Evolutionary conservation across 345 rosid species (phyloP), one percentile per base, ranked within the genome.

Genomic region (Camelina laxa): DNA sequence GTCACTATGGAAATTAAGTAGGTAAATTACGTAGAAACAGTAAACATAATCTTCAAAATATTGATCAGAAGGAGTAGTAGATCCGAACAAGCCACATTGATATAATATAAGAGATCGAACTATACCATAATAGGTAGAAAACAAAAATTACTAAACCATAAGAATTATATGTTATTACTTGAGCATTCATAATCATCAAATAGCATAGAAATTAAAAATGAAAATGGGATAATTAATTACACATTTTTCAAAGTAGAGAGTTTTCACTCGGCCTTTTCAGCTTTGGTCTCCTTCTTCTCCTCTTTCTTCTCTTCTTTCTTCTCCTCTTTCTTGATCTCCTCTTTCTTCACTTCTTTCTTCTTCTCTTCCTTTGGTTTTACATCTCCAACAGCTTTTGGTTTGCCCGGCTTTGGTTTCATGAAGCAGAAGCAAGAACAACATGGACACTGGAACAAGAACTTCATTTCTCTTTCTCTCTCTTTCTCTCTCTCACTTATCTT

Each of bases 391-490:
- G 71, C 60, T 68, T 79, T 79, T 57, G 82, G 82, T 65, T 80
- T 75, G 24, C 89, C 93, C 27, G 44, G 55, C 83, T 84, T 83
- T 21, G 93, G 96, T 84, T 88, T 90, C 91, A 90, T 31, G 87
- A 90, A 88, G 84, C 93, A 90, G 83, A 90, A 90, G 77, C 96
- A 90, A 10, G 93, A 85, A 44, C 96, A 90, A 39, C 96, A 87
- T 55, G 96, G 96, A 39, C 93, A 90, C 71, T 90, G 96, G 59
- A 88, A 90, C 88, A 90, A 84, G 87, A 90, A 90, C 89, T 90
- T 90, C 96, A 90, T 90, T 12, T 79, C 38, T 65, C 17, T 66
- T 0, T 44, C 51, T 74, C 41, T 54, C 14, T 63, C 15, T 65
- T 49, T 58, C 10, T 77, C 51, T 64, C 19, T 64, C 70, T 65